Base-by-base conservation (phyloP, 192 early-diverging fungal genomes). In the Phycomyces nitens region DNA sequence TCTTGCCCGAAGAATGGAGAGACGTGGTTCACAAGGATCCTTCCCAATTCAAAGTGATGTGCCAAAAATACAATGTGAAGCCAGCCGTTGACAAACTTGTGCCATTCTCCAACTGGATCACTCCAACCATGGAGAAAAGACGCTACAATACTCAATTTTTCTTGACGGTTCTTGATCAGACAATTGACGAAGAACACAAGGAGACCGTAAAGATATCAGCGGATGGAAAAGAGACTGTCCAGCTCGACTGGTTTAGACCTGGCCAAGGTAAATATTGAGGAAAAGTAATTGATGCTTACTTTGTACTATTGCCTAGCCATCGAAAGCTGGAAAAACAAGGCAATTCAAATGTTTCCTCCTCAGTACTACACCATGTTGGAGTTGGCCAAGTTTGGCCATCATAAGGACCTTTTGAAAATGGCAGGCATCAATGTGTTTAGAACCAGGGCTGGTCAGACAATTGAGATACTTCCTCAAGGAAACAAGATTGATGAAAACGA, bases 91-190 rank as follows among this genome's bases (percentile, higher is more conserved):
- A 69, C 22, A 50, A 73, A n/a, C 65, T 90, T 3, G 65, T 74
- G 4, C 82, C 82, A 18, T 88, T 86, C 71, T 76, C 83, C 10
- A 83, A 84, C 52, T 90, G 89, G 86, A 80, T 86, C 47, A 86
- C 85, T 3, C 89, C 89, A 8, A 64, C 68, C 0, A 41, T 73
- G 9, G 82, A 86, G 56, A 62, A 80, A 49, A 76, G 76, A 39
- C 75, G 89, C 12, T 90, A 83, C 66, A 77, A 84, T 49, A 87
- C 86, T n/a, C 80, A 77, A 10, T 90, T 90, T 57, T 90, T 79
- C 58, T 63, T 90, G 22, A 81, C 88, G 0, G 72, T 84, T 7
- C 38, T 90, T 10, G 70, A 72, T 15, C 65, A 84, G 55, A 67
- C 74, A 6, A 38, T 73, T 11, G 69, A 27, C 7, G 55, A 53